Base-by-base conservation (phyloP, 371 early-diverging fungal genomes). In the Mucor circinelloides region DNA sequence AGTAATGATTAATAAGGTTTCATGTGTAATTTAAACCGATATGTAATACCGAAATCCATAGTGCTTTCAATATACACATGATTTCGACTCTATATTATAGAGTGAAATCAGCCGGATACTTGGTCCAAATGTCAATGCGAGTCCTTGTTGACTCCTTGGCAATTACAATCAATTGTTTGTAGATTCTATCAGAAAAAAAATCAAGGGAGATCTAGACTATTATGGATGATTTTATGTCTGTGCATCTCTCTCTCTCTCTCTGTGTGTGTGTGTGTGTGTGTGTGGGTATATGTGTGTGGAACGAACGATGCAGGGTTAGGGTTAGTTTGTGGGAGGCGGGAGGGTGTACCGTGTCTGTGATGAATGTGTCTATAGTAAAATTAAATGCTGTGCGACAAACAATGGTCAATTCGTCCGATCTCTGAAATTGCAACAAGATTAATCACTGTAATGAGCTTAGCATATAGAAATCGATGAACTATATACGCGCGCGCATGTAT, bases 141-240 rank as follows among this genome's bases (percentile, higher is more conserved):
- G 34, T 32, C 32, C 44, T 46, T 28, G 21, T 48, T 32, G 42
- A 30, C 61, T 60, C 61, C 61, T 30, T 44, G 31, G 31, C 42
- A 60, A 60, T 60, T 40, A 48, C n/a, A 40, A 46, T 48, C 48
- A 23, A 23, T 21, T 48, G 21, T 9, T 10, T 21, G n/a, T 48
- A 48, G 34, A 34, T 34, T 34, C 21, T 23, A 60, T 60, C 30
- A 30, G 46, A 55, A 32, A 65, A 50, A 38, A 40, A 54, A 55
- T 21, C 38, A 65, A 48, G 58, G 48, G 58, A 38, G 58, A 65
- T 58, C 58, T 65, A 65, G 66, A 65, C 58, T 58, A 42, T 27
- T 46, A 48, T 58, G 28, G 58, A 17, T 65, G 25, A 15, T 30
- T 50, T 58, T 32, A 46, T 46, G 44, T 65, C 46, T 65, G 46